Evolutionary conservation across 163 green algal genomes (phyloP), one percentile per base, ranked within the genome.

Genomic region (Dunaliella salina): DNA sequence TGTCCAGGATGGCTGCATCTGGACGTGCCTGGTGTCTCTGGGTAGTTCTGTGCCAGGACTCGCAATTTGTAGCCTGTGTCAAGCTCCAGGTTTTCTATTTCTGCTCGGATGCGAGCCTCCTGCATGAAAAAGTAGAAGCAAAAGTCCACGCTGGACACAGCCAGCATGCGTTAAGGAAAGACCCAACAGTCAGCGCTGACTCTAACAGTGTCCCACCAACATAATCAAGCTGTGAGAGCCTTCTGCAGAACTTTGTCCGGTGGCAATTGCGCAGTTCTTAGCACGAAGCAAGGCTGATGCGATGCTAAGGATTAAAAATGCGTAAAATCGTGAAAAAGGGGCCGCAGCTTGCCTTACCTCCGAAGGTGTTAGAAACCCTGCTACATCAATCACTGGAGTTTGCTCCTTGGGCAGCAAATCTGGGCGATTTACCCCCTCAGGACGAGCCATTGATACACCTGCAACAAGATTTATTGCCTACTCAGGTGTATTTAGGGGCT

Each of bases 11-110:
- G 8, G 4, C 3, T 8, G 40, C 40, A 50, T 50, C 40, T 50
- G 40, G 8, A 75, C 63, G 22, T 75, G 24, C 94, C 94, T 69
- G 96, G 97, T 24, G 96, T 99, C 45, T 99, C 92, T 0, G 97
- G 97, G 89, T 99, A 99, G 90, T 97, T 98, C 85, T 99, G 97
- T 1, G 96, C 95, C 59, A 99, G 92, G 59, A 99, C 91, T 5
- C 97, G 90, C 83, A 99, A 90, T 90, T 97, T 98, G 82, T 98
- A 93, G n/a, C 97, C 97, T 0, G 95, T 99, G 91, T 99, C 96
- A 30, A 86, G 33, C 90, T 99, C 95, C 63, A 98, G 82, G 15
- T 83, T 81, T 24, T 90, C 83, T 13, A 97, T 90, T 85, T 95
- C 87, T 0, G 83, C n/a, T 17, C 80, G 83, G 30, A 98, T 95